These are phyloP conservation scores for Silene noctiflora DNA, from an alignment of 179 eudicot genomes.

Conservation along the genomic window DNA sequence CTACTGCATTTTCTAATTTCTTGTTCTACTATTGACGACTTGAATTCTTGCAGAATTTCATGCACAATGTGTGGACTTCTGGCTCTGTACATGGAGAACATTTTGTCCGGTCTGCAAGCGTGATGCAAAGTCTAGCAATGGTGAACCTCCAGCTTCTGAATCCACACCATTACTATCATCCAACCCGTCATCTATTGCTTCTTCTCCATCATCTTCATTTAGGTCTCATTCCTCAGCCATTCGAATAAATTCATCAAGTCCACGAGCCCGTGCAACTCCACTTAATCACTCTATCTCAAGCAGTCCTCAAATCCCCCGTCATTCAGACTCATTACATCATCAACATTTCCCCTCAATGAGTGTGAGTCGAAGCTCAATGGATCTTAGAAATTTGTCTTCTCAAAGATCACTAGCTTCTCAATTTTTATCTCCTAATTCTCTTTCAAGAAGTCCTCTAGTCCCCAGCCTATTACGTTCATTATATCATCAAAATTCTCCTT, in stretches of 20 bases:
- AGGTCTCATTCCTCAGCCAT: conserved; percentile 62
- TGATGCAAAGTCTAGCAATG: conserved; percentile 71
- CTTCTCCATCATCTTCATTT: conserved; percentile 51
- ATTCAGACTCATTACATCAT: conserved; percentile 34
- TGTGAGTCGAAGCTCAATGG: conserved; percentile 58
- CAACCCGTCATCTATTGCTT: conserved; percentile 44
- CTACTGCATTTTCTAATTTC: background rate
- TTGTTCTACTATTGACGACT: background rate
- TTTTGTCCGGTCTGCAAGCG: conserved; percentile 98
- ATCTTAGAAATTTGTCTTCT: conserved; percentile 61
- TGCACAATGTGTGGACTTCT: conserved; percentile 66
- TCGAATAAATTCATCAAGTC: conserved; percentile 47
- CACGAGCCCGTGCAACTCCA: conserved; percentile 38
- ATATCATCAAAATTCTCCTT: conserved; percentile 30
- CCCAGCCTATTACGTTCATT: conserved; percentile 39
- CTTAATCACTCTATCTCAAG: conserved; percentile 40
- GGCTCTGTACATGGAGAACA: conserved; percentile 95
- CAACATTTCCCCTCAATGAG: conserved; percentile 39
- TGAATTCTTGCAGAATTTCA: conserved; percentile 66
- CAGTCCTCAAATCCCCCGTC: conserved; percentile 46
- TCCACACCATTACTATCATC: conserved; percentile 78
- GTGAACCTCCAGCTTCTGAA: conserved; percentile 76
- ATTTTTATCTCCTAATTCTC: too few species aligned
- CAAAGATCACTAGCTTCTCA: conserved; percentile 37
- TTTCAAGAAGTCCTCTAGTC: conserved; percentile 41